Percentiles rank a stretch among this genome's conserved stretches.
Conservation (phyloP, 75 land plant species). For the Picea sitchensis region DNA sequence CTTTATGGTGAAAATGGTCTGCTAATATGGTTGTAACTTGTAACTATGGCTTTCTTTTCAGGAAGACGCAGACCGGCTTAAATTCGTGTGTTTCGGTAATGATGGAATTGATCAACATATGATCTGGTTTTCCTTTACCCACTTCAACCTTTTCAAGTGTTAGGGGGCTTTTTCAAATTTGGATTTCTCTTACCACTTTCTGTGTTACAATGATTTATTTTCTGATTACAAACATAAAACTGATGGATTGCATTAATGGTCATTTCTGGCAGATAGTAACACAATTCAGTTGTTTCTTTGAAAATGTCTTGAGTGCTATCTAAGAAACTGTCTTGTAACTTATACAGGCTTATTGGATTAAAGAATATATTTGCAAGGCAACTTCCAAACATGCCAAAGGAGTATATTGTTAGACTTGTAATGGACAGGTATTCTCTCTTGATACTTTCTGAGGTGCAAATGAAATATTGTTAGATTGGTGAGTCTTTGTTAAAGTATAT, state of each 20-base stretch:
- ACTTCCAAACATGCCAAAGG: conserved; percentile 99
- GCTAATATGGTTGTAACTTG: neutral
- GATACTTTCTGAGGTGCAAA: neutral
- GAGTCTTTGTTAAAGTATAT: too few species aligned
- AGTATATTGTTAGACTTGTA: conserved; percentile 95
- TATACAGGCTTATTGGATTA: conserved; percentile 90
- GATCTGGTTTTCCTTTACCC: conserved; percentile 68
- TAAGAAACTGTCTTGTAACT: conserved; percentile 2
- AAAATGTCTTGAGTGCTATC: neutral
- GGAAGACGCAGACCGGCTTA: conserved; percentile 91
- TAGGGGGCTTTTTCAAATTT: neutral
- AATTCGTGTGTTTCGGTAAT: conserved; percentile 73
- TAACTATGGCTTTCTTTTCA: conserved; percentile 19
- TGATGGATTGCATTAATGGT: neutral
- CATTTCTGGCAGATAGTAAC: neutral
- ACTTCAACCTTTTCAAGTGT: neutral
- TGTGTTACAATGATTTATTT: neutral
- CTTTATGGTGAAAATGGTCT: conserved; percentile 1
- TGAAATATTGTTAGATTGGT: neutral
- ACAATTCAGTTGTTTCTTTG: neutral
- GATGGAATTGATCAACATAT: conserved; percentile 95
- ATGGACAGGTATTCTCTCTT: conserved; percentile 80
- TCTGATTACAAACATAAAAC: neutral
- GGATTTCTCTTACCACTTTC: neutral
- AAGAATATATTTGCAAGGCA: conserved; percentile 96